Conservation (phyloP, 2,329 filamentous ascomycete genomes). For the Penicillium sp. region DNA sequence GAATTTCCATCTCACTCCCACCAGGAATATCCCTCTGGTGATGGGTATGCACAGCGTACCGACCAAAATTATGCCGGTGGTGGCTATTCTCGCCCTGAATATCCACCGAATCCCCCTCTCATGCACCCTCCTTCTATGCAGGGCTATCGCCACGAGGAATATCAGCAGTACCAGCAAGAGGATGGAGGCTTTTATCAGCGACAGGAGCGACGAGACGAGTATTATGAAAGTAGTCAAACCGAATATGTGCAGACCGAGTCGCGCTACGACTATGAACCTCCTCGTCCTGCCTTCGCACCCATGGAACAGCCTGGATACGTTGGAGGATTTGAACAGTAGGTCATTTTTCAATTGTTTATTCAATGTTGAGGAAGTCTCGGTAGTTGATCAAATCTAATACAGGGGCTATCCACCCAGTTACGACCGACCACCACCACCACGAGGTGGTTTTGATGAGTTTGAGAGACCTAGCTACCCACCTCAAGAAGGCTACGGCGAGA, state of each 20-base stretch:
- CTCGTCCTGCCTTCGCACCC: constrained; percentile 12
- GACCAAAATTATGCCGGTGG: neutral
- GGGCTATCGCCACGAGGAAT: constrained; percentile 18
- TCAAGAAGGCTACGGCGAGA: constrained; percentile 17
- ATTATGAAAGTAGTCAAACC: constrained; percentile 12
- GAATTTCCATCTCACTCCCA: neutral
- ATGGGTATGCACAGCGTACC: constrained; percentile 2
- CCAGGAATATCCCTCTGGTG: constrained; percentile 15
- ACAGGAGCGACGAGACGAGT: constrained; percentile 17
- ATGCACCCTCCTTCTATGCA: constrained; percentile 2
- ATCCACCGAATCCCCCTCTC: constrained; percentile 6
- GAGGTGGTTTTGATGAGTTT: constrained; percentile 14
- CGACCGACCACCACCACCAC: constrained; percentile 8
- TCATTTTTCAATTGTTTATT: constrained; percentile 5
- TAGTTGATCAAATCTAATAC: constrained; percentile 6
- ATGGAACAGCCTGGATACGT: constrained; percentile 12
- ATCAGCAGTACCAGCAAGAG: constrained; percentile 15
- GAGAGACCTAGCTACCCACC: constrained; percentile 13
- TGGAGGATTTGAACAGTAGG: constrained; percentile 24
- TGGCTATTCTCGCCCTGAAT: constrained; percentile 6
- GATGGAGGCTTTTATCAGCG: constrained; percentile 15
- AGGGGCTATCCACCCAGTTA: constrained; percentile 24
- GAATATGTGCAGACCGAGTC: constrained; percentile 19
- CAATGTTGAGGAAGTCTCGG: constrained; percentile 6
- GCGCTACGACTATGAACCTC: constrained; percentile 19